These are phyloP conservation scores for Chytriomyces confervae DNA, from an alignment of 192 early-diverging fungal species.

Conservation along the genomic window DNA sequence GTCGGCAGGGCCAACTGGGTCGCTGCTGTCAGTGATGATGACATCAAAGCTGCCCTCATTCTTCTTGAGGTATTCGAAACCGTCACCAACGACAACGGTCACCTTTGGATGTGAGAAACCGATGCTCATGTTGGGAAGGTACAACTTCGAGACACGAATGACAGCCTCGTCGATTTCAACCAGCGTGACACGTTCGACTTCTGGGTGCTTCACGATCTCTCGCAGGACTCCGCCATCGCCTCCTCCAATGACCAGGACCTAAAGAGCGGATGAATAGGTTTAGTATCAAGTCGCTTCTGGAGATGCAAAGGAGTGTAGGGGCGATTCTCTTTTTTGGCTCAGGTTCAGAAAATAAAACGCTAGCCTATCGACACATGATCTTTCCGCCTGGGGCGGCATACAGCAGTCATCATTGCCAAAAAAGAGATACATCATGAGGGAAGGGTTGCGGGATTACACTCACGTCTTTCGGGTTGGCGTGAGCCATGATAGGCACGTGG, in stretches of 20 bases:
- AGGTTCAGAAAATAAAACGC: slow-evolving; percentile 14
- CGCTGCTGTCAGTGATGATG: slow-evolving; percentile 98
- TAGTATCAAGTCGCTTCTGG: background rate
- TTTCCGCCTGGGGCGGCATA: slow-evolving; percentile 64
- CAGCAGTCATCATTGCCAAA: slow-evolving; percentile 58
- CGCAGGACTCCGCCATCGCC: slow-evolving; percentile 99
- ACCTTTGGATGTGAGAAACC: slow-evolving; percentile 97
- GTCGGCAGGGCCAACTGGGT: slow-evolving; percentile 97
- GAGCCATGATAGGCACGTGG: slow-evolving; percentile 90
- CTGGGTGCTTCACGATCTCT: slow-evolving; percentile 96
- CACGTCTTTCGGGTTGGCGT: slow-evolving; percentile 93
- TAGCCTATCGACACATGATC: slow-evolving; percentile 48
- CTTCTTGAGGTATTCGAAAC: slow-evolving; percentile 90
- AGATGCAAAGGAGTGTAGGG: background rate
- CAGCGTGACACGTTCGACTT: slow-evolving; percentile 88
- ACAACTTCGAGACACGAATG: slow-evolving; percentile 88
- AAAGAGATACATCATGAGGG: background rate
- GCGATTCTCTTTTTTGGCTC: background rate
- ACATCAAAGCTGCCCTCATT: slow-evolving; percentile 90
- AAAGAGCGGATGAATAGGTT: background rate
- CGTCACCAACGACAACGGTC: slow-evolving; percentile 93
- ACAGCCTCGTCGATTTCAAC: slow-evolving; percentile 99
- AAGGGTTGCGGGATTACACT: slow-evolving; percentile 9
- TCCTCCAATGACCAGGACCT: slow-evolving; percentile 98
- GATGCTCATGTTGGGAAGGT: slow-evolving; percentile 89